A percentile compares a stretch with the other conserved stretches of the same genome.
phyloP scores from a whole-genome alignment of 1,139 yeast species.

The Suhomyces ambrosiae region DNA sequence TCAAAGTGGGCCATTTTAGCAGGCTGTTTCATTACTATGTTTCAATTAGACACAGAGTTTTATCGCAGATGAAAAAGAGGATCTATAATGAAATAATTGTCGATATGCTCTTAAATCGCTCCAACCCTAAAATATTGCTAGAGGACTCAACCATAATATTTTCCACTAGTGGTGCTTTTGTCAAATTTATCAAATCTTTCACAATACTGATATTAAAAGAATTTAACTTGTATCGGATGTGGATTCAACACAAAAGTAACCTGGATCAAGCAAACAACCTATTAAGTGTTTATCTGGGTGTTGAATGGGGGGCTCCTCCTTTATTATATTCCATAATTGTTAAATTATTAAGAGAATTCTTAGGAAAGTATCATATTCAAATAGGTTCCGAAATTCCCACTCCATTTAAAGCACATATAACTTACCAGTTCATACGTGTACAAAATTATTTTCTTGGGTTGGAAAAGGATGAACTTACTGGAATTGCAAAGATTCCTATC shows the following conservation, averaged over 20 bases:
- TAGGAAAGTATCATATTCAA: slow-evolving; percentile 7
- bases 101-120: slow-evolving; percentile 6
- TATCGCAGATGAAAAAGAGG: slow-evolving; percentile 14
- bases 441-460: slow-evolving; percentile 10
- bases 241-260: background rate
- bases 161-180: slow-evolving; percentile 3
- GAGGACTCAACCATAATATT: slow-evolving; percentile 5
- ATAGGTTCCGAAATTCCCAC: slow-evolving; percentile 1
- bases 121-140: slow-evolving; percentile 4
- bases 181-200: slow-evolving; percentile 8
- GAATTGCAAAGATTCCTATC: background rate
- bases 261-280: slow-evolving; percentile 26
- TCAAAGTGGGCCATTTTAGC: slow-evolving; percentile 28
- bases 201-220: slow-evolving; percentile 9
- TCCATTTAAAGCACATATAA: slow-evolving; percentile 11
- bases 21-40: slow-evolving; percentile 22
- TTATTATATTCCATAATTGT: slow-evolving; percentile 25
- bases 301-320: slow-evolving; percentile 27
- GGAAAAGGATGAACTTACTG: background rate
- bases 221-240: slow-evolving; percentile 18
- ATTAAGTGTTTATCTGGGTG: slow-evolving; percentile 29
- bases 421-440: slow-evolving; percentile 18
- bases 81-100: slow-evolving; percentile 18
- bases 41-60: slow-evolving; percentile 15
- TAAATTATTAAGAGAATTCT: slow-evolving; percentile 24